Base-by-base conservation (phyloP, 1,284 basidiomycete species). In the Porodaedalea pini region DNA sequence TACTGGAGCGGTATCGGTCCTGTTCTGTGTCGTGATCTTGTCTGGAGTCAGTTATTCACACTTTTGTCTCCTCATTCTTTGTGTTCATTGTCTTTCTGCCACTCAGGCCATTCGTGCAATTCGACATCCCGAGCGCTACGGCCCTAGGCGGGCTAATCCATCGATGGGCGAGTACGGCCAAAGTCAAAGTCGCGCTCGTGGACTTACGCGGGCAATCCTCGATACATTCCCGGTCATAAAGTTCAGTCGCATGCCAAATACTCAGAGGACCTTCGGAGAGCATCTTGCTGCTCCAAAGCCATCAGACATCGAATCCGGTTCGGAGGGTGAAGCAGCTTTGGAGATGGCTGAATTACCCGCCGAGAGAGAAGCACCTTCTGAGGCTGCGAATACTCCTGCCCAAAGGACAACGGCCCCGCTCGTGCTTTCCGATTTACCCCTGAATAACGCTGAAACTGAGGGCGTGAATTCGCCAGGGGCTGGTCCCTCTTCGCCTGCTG, bases 161-260 rank as follows among this genome's bases (percentile, higher is more conserved):
- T 68, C 67, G 0, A 63, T 69, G 43, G 45, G 45, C 11, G 77
- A 77, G 19, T 69, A 68, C 44, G 77, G 71, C 5, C 77, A 74
- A 5, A 67, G 71, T 19, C 89, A 91, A 69, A 88, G 85, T 56
- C 83, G 90, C 5, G 86, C 92, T 0, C 76, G 81, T 40, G 91
- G 94, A 1, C 78, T 97, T 50, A 88, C 90, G 0, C 85, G 90
- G 31, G 94, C 94, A 25, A 93, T 97, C 56, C 76, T 97, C 54
- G 94, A 97, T 66, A 96, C 94, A 0, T 97, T 97, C 75, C 94
- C 94, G 1, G 75, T 96, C 58, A 86, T 95, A 71, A 92, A 94
- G 70, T 97, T 94, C 68, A 83, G 83, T 45, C 64, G 69, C 4
- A 27, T 51, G 43, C 52, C 63, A 63, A 49, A 59, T 40, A 62